Base-by-base conservation (phyloP, 495 filamentous ascomycete genomes). In the Xylaria curta region DNA sequence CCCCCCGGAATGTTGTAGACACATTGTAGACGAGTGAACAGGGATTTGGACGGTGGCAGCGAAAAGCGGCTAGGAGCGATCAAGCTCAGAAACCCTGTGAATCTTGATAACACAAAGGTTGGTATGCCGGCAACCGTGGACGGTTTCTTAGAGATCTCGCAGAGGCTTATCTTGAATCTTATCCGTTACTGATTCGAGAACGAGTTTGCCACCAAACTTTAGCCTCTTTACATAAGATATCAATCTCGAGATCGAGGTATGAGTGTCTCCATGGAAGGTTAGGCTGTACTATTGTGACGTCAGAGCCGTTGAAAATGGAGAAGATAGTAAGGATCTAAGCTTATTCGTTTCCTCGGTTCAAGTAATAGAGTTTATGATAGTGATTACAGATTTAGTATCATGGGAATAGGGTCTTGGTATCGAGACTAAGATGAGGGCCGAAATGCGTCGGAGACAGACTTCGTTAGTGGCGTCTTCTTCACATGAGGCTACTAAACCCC, bases 1-100 rank as follows among this genome's bases (percentile, higher is more conserved):
- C 1, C 28, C 69, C 7, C 60, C 53, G 26, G 33, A 59, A 56
- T 71, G 69, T 58, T 64, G 42, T 33, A 64, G 12, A 46, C 68
- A 70, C 68, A 70, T 70, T 24, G 13, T 51, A 36, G 44, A 24
- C 24, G 9, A 47, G 26, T 28, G 2, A 40, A 17, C 24, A 31
- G 42, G 31, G 24, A 28, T 24, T 42, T 12, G 49, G 28, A 49
- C n/a, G 28, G 44, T 26, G 42, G 15, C 28, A 36, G 19, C 28
- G 31, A 51, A 19, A 26, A 40, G 28, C 7, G 44, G 12, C 21
- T 19, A 59, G 24, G 26, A 4, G 10, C 7, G 31, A 47, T 38
- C 53, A 38, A 47, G 12, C 40, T 63, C 21, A 46, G 31, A 4
- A 12, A 40, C 60, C 38, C 33, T 40, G 33, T 63, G 21, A 42